Percentiles rank a stretch among this genome's conserved stretches.
phyloP scores from a whole-genome alignment of 2,329 filamentous ascomycete genomes.

The Hypoxylon sp. region DNA sequence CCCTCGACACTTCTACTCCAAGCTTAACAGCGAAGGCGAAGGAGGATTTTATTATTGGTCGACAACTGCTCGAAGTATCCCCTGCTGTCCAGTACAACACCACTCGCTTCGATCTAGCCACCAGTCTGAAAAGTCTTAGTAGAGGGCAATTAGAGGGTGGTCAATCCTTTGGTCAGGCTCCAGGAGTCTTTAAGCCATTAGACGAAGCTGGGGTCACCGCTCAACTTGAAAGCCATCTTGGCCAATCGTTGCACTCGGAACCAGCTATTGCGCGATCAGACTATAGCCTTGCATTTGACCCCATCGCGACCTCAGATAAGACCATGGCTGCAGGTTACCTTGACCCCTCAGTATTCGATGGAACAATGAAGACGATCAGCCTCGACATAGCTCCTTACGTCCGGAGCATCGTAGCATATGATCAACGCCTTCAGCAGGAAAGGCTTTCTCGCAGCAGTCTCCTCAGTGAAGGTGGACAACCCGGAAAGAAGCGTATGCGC shows the following conservation, averaged over 20 bases:
- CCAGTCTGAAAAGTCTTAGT: conserved; percentile 55
- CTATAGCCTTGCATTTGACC: conserved; percentile 72
- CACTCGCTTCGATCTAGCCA: conserved; percentile 53
- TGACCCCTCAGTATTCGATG: conserved; percentile 82
- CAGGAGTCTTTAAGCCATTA: conserved; percentile 28
- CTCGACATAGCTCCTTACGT: conserved; percentile 91
- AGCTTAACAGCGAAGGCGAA: conserved; percentile 62
- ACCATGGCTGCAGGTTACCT: conserved; percentile 61
- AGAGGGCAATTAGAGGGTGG: conserved; percentile 43
- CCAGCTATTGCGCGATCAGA: conserved; percentile 63
- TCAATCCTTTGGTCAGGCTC: not conserved
- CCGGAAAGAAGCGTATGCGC: conserved; percentile 71
- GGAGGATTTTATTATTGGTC: conserved; percentile 67
- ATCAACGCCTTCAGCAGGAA: conserved; percentile 78
- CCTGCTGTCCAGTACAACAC: conserved; percentile 54
- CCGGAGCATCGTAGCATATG: conserved; percentile 85
- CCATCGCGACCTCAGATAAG: conserved; percentile 68
- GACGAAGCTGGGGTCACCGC: conserved; percentile 44
- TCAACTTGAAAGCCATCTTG: conserved; percentile 59
- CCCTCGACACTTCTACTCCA: conserved; percentile 75
- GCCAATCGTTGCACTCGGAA: conserved; percentile 43
- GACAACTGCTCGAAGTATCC: conserved; percentile 64
- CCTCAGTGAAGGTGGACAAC: conserved; percentile 69
- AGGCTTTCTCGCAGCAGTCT: conserved; percentile 74
- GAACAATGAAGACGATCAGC: conserved; percentile 74